Evolutionary conservation across 2,329 filamentous ascomycete genomes (phyloP).

Genomic region (Diaporthe sp.): DNA sequence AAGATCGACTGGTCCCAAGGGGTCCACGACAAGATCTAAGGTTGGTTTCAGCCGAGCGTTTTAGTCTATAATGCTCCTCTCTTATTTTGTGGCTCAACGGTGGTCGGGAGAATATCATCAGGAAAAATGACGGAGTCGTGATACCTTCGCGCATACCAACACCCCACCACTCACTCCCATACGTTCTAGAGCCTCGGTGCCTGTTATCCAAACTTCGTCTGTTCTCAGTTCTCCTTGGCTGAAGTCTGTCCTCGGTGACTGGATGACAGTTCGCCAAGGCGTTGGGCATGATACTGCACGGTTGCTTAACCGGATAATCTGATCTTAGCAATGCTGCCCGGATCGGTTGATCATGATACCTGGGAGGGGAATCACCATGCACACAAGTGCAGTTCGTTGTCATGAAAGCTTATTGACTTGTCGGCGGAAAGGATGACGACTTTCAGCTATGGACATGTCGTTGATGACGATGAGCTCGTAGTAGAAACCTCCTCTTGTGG

Average conservation of each 20-base stretch:
- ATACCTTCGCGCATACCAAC: not conserved
- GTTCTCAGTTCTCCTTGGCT: not conserved
- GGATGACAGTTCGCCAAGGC: slow-evolving; percentile 4
- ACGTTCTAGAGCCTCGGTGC: too few relatives aligned
- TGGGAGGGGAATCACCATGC: too few relatives aligned
- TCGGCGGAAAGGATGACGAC: not conserved
- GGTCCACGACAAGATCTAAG: slow-evolving; percentile 5
- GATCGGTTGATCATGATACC: not conserved
- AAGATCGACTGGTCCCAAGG: not conserved
- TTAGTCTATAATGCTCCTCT: not conserved
- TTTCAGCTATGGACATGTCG: not conserved
- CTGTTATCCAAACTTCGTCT: not conserved
- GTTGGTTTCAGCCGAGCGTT: slow-evolving; percentile 10
- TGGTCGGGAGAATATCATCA: not conserved
- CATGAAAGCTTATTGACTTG: not conserved
- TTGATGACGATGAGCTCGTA: not conserved
- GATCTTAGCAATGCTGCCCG: not conserved
- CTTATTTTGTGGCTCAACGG: not conserved
- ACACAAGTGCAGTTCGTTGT: not conserved
- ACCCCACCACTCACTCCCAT: not conserved
- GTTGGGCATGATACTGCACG: not conserved
- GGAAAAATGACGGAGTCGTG: not conserved
- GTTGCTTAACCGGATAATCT: not conserved
- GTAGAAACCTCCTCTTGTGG: not conserved
- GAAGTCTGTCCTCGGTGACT: not conserved